Conservation (phyloP, 73 alveolate genomes). For the Stentor roeselii region DNA sequence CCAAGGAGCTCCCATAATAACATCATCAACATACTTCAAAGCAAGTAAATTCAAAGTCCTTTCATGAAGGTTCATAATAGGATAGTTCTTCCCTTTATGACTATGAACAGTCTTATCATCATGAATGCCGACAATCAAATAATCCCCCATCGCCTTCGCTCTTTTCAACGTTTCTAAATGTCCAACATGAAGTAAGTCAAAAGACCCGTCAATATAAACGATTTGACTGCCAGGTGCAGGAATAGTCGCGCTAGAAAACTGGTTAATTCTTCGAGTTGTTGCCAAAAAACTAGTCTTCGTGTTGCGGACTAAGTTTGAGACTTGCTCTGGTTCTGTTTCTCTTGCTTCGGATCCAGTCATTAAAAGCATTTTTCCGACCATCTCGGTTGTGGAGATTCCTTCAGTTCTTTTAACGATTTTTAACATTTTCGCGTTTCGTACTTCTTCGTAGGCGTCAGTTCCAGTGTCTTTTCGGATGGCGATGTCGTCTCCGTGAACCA, state of each 20-base stretch:
- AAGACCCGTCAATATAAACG: constrained; percentile 94
- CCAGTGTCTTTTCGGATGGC: constrained; percentile 83
- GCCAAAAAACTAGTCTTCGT: constrained; percentile 69
- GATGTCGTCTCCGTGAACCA: constrained; percentile 98
- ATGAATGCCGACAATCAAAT: constrained; percentile 93
- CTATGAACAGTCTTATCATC: constrained; percentile 81
- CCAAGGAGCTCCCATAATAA: constrained; percentile 96
- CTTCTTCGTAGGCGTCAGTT: constrained; percentile 71
- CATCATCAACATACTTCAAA: constrained; percentile 93
- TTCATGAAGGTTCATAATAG: constrained; percentile 88
- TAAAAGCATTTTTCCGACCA: constrained; percentile 91
- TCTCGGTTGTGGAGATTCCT: constrained; percentile 97
- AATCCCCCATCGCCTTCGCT: constrained; percentile 95
- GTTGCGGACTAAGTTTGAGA: constrained; percentile 31
- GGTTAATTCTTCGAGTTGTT: constrained; percentile 93
- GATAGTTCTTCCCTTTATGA: constrained; percentile 85
- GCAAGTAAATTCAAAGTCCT: constrained; percentile 92
- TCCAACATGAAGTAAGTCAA: constrained; percentile 88
- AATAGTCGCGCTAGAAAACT: constrained; percentile 76
- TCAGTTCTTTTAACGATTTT: constrained; percentile 96
- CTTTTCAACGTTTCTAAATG: constrained; percentile 89
- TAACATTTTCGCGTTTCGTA: constrained; percentile 78
- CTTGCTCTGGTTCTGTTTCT: constrained; percentile 43
- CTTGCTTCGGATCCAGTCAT: constrained; percentile 71
- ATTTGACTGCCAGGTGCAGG: constrained; percentile 89